Conservation (phyloP, 345 rosid species). For the Aegle marmelos region DNA sequence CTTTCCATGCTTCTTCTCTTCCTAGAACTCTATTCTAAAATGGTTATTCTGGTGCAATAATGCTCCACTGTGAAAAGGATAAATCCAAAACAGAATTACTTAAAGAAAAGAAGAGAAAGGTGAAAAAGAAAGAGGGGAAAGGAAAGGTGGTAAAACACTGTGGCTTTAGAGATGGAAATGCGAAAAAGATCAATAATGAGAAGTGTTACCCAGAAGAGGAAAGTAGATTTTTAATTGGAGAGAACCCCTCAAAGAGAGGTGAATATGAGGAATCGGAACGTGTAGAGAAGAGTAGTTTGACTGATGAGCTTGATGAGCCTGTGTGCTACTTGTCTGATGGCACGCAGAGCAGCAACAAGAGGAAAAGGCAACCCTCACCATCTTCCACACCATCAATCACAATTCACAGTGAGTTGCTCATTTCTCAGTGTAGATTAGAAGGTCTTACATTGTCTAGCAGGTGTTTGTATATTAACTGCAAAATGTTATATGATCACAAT, state of each 20-base stretch:
- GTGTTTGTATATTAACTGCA: not conserved
- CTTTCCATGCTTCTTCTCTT: not conserved
- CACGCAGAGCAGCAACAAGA: slow-evolving; percentile 40
- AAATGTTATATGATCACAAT: slow-evolving; percentile 11
- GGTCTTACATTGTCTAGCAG: not conserved
- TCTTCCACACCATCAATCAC: slow-evolving; percentile 6
- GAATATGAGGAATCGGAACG: slow-evolving; percentile 36
- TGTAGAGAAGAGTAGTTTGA: slow-evolving; percentile 53
- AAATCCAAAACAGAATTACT: slow-evolving; percentile 35
- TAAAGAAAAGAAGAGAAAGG: slow-evolving; percentile 25
- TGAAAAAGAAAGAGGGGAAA: slow-evolving; percentile 21
- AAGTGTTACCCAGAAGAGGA: not conserved
- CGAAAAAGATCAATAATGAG: not conserved
- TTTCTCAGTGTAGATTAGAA: not conserved
- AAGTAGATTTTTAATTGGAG: not conserved
- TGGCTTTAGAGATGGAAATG: slow-evolving; percentile 18
- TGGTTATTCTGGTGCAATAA: slow-evolving; percentile 44
- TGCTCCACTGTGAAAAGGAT: slow-evolving; percentile 40
- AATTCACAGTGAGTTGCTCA: slow-evolving; percentile 29
- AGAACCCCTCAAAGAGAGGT: not conserved
- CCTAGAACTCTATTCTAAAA: slow-evolving; percentile 31
- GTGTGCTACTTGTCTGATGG: slow-evolving; percentile 45
- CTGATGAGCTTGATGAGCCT: slow-evolving; percentile 60
- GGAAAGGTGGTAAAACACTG: slow-evolving; percentile 20
- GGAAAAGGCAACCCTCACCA: slow-evolving; percentile 19